Base-by-base conservation (phyloP, 495 filamentous ascomycete genomes). In the Penicillium roqueforti region DNA sequence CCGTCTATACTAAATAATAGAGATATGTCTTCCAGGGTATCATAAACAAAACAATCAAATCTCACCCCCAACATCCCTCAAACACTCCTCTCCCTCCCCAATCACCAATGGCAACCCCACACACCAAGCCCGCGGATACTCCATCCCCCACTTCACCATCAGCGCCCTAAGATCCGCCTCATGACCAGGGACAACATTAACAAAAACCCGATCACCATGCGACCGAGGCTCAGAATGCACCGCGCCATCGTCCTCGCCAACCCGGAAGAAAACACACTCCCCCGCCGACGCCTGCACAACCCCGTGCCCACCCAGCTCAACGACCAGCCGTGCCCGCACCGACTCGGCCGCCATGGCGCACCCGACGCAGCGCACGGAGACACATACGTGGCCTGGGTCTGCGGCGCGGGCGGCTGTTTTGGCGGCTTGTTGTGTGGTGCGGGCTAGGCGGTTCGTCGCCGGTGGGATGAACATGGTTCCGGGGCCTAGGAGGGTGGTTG, bases 91-190 rank as follows among this genome's bases (percentile, higher is more conserved):
- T 16, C 50, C 52, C 31, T 45, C 42, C 47, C 53, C 51, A 47
- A 55, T 25, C 25, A 18, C 26, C 23, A 44, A 54, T 5, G 53
- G 47, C 20, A 65, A 53, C 7, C 59, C 62, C 20, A 65, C 53
- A 57, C 53, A 65, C 62, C 62, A 65, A 55, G 62, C 62, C 39
- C 62, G n/a, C 19, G 62, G 62, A 54, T 52, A 65, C 43, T 59
- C 62, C 62, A 65, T 65, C 47, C 62, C 62, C 62, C 62, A 65
- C n/a, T 49, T 62, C n/a, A 32, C 47, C 59, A 65, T 62, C 22
- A 62, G 46, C 20, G 43, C 34, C 45, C 20, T 52, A 40, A 65
- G 54, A 48, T 65, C 62, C 23, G 14, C 47, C 45, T 59, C 59
- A 39, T 34, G 20, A 26, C 62, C 59, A 9, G 62, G 62, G n/a